Evolutionary conservation across 345 rosid species (phyloP), one percentile per base, ranked within the genome.

Genomic region (Punica granatum): DNA sequence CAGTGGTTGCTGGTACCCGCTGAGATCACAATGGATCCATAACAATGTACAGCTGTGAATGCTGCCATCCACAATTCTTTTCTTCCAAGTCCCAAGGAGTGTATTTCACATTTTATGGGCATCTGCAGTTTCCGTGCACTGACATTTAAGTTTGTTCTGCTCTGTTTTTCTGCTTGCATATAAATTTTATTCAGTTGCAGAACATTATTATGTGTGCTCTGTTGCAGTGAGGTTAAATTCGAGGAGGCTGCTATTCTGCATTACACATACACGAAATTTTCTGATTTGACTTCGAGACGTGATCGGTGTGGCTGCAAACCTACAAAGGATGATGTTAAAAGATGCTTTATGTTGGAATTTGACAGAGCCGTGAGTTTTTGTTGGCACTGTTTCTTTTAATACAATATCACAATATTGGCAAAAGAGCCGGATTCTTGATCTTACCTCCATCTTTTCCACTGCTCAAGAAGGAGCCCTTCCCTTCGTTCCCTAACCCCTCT

Each of bases 251-350:
- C 96, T 19, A 83, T 94, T 70, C 83, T 94, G 82, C 92, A 94
- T 72, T 94, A 88, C 70, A 88, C 99, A 44, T 94, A 94, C 72
- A 71, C 97, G 25, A 90, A 81, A 65, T 90, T 84, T 80, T 94
- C 99, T 59, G 98, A 94, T 81, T 82, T 94, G 78, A 94, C 97
- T 66, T 90, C 99, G 76, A 88, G 99, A 75, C 92, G 88, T 72
- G 88, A 89, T 81, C 97, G 96, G 18, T 94, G 99, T 85, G 96
- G 97, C 75, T 94, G 99, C 88, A 94, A 94, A 75, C 99, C 97
- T 66, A 94, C 97, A 48, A 89, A 84, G 74, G 96, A 84, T 46
- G 99, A 88, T 83, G 90, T 94, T 59, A 94, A 85, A 78, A 86
- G 99, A 78, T 94, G 99, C 81, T 94, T 90, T 83, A 92, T 94